Base-by-base conservation (phyloP, 306 rosid species). In the Senna tora region DNA sequence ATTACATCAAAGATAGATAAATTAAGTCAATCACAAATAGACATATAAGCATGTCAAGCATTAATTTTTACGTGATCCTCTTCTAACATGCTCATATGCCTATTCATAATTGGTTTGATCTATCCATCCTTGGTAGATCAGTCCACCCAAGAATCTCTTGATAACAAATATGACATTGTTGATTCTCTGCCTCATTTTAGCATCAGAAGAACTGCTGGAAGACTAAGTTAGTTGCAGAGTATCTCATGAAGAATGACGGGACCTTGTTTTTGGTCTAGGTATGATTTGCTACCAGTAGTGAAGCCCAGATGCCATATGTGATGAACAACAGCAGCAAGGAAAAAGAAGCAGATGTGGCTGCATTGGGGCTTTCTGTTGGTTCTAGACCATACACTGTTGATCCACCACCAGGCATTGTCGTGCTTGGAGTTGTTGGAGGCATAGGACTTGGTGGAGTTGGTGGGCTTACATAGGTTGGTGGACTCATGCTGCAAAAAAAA, bases 331-430 rank as follows among this genome's bases (percentile, higher is more conserved):
- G 52, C 62, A 57, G 57, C 46, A 67, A 72, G 77, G 74, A 85
- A 69, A 54, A 52, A 49, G 86, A 76, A 16, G 72, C 25, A 47
- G 90, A 77, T 73, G 83, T 68, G 54, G 91, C 87, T 52, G 85
- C 43, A 65, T 79, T 86, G 55, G 96, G 96, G 76, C 84, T 84
- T 33, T 38, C 93, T 60, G 93, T 76, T 77, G 98, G 96, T 39
- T 77, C 92, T 50, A 79, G 21, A 73, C 97, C 97, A 73, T 68
- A 82, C 52, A 75, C 76, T 28, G 88, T 66, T 39, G 90, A 51
- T 81, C 86, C 95, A 4, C 86, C 91, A 21, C 82, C 79, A 0
- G 96, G 87, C 36, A 79, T 81, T 22, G 76, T 32, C 39, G 30
- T 75, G 61, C 75, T 67, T 6, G 94, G 92, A 67, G 81, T 69